A percentile compares a stretch with the other conserved stretches of the same genome.
Conservation (phyloP, 805 yeast genomes). For the Barnettozyma sucrosica region DNA sequence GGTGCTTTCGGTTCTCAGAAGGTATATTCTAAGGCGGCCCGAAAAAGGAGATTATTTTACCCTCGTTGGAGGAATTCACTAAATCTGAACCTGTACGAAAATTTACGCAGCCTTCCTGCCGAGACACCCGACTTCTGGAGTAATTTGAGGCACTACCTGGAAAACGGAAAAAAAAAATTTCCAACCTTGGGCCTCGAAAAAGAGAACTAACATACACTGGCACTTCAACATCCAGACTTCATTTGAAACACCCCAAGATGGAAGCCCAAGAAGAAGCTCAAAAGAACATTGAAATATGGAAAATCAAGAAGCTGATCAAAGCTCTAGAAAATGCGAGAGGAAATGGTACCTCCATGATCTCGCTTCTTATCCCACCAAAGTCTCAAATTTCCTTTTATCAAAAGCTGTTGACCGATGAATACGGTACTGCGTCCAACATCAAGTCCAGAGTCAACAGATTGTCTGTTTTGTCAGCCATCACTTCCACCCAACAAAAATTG, state of each 20-base stretch:
- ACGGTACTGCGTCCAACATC: slow-evolving; percentile 97
- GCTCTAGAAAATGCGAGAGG: slow-evolving; percentile 90
- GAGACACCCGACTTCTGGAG: neutral
- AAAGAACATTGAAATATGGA: slow-evolving; percentile 98
- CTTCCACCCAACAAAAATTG: slow-evolving; percentile 95
- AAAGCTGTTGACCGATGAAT: slow-evolving; percentile 94
- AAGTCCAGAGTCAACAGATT: slow-evolving; percentile 96
- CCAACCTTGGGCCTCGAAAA: neutral
- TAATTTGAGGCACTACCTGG: slow-evolving; percentile 8
- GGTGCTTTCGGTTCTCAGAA: too few relatives aligned
- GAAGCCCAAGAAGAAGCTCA: slow-evolving; percentile 67
- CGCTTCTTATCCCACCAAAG: slow-evolving; percentile 90
- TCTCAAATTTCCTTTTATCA: slow-evolving; percentile 85
- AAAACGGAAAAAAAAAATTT: neutral
- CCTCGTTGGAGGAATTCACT: neutral
- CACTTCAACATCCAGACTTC: neutral
- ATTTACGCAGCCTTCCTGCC: slow-evolving; percentile 6
- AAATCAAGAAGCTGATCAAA: slow-evolving; percentile 90
- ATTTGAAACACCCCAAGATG: slow-evolving; percentile 10
- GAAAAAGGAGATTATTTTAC: neutral
- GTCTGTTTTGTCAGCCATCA: slow-evolving; percentile 93
- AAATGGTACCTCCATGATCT: slow-evolving; percentile 98
- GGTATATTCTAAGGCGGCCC: too few relatives aligned
- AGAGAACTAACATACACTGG: neutral
- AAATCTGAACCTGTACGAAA: slow-evolving; percentile 2